A percentile compares a stretch with the other conserved stretches of the same genome.
These are phyloP conservation scores for Dothidotthia symphoricarpi DNA, from an alignment of 2,329 filamentous ascomycete genomes.

Conservation along the genomic window DNA sequence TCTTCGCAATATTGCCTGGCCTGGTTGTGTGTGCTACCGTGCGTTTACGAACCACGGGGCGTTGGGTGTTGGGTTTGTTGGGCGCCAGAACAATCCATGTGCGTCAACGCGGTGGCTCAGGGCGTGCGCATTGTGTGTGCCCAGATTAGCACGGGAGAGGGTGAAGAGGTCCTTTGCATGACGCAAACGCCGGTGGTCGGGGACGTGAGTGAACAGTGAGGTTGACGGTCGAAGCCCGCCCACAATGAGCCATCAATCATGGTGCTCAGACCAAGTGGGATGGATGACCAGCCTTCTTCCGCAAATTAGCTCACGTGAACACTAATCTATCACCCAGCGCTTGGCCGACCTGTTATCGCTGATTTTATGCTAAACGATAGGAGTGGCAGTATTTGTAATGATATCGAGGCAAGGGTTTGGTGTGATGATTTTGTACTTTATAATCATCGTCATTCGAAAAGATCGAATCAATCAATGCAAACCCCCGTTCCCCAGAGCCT, in stretches of 20 bases:
- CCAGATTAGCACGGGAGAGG: conserved; percentile 19
- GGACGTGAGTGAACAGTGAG: conserved; percentile 11
- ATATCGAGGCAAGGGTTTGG: no score
- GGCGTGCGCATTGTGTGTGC: conserved; percentile 27
- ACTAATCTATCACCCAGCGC: no score
- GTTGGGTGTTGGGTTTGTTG: conserved; percentile 20
- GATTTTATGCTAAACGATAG: no score
- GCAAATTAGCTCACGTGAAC: no score
- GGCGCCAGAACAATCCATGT: conserved; percentile 24
- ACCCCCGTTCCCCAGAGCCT: background rate
- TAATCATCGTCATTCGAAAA: no score
- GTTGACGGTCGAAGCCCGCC: conserved; percentile 13
- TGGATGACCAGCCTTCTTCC: conserved; percentile 2
- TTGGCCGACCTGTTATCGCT: no score
- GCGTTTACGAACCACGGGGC: conserved; percentile 13
- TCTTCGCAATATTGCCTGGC: no score
- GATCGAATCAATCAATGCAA: no score
- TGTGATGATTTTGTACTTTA: no score
- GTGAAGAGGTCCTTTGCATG: conserved; percentile 21
- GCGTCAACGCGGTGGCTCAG: conserved; percentile 20
- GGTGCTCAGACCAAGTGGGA: conserved; percentile 19
- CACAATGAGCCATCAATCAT: conserved; percentile 5
- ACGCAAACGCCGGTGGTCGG: conserved; percentile 15
- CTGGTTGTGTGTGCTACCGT: background rate
- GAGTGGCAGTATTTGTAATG: no score